phyloP scores from a whole-genome alignment of 768 basidiomycete genomes.

The Gloeophyllum trabeum region DNA sequence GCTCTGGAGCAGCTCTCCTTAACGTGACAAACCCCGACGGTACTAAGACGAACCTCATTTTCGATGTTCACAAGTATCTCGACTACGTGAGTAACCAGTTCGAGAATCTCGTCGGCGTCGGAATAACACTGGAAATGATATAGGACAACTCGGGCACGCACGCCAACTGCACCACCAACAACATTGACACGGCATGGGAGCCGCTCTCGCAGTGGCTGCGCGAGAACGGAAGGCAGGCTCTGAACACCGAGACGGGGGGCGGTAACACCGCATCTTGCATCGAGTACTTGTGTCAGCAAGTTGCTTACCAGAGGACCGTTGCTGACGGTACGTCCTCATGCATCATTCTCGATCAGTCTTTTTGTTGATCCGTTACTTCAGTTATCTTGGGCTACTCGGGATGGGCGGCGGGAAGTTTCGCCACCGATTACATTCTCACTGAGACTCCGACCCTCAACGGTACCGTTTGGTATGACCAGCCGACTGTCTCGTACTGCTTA shows the following conservation, averaged over 20 bases:
- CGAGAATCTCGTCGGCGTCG: conserved; percentile 11
- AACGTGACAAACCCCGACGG: conserved; percentile 30
- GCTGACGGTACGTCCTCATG: conserved; percentile 28
- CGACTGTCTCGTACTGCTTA: conserved; percentile 27
- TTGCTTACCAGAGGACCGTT: conserved; percentile 33
- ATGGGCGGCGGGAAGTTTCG: conserved; percentile 53
- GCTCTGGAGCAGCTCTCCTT: conserved; percentile 23
- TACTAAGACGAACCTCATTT: conserved; percentile 24
- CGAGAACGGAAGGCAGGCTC: conserved; percentile 29
- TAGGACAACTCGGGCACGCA: conserved; percentile 32
- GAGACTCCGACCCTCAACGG: conserved; percentile 19
- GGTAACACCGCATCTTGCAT: conserved; percentile 26
- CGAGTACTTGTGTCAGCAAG: conserved; percentile 26
- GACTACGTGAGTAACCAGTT: conserved; percentile 17
- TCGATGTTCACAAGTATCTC: conserved; percentile 36
- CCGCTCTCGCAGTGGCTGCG: conserved; percentile 31
- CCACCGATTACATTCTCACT: conserved; percentile 20
- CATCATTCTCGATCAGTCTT: background rate
- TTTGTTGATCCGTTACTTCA: conserved; percentile 7
- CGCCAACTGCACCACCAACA: conserved; percentile 30
- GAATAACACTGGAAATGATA: conserved; percentile 4
- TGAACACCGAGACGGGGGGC: conserved; percentile 34
- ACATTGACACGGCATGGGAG: conserved; percentile 32
- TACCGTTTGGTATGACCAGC: conserved; percentile 28
- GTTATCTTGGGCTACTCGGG: conserved; percentile 43